Conservation (phyloP, 2,329 filamentous ascomycete species). For the Acrodontium crateriforme region DNA sequence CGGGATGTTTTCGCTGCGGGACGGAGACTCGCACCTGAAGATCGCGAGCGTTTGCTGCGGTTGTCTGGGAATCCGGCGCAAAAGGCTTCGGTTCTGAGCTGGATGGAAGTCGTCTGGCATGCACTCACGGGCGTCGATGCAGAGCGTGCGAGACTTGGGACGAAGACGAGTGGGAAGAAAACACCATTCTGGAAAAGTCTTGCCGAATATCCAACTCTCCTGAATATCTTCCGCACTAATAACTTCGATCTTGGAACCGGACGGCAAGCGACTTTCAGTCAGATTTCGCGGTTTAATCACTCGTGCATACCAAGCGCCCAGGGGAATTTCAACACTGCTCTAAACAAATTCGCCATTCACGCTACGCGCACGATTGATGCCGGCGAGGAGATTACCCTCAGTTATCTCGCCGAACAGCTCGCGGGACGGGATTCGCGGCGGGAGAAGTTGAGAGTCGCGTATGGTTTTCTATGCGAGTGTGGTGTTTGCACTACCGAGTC, state of each 20-base stretch:
- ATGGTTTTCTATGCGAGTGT: slow-evolving; percentile 24
- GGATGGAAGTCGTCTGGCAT: slow-evolving; percentile 7
- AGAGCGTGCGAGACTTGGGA: too few relatives aligned
- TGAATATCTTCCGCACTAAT: slow-evolving; percentile 19
- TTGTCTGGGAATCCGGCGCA: slow-evolving; percentile 5
- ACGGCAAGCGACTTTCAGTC: slow-evolving; percentile 20
- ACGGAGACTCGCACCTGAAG: slow-evolving; percentile 10
- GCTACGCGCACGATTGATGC: slow-evolving; percentile 21
- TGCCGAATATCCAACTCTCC: slow-evolving; percentile 6
- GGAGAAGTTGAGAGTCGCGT: slow-evolving; percentile 9
- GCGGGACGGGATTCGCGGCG: slow-evolving; percentile 8
- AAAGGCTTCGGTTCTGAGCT: slow-evolving; percentile 4
- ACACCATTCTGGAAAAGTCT: slow-evolving; percentile 2
- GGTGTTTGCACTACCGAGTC: slow-evolving; percentile 16
- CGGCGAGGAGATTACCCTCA: slow-evolving; percentile 27
- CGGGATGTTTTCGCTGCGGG: slow-evolving; percentile 10
- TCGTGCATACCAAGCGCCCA: slow-evolving; percentile 25
- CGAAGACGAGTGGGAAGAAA: neutral
- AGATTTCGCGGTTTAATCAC: slow-evolving; percentile 26
- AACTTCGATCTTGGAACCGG: slow-evolving; percentile 13
- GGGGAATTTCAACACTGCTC: slow-evolving; percentile 22
- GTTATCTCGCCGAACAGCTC: slow-evolving; percentile 17
- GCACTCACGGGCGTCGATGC: neutral
- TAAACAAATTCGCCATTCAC: slow-evolving; percentile 16
- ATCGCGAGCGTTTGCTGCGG: slow-evolving; percentile 5